Base-by-base conservation (phyloP, 192 early-diverging fungal genomes). In the Helicostylum pulchrum region DNA sequence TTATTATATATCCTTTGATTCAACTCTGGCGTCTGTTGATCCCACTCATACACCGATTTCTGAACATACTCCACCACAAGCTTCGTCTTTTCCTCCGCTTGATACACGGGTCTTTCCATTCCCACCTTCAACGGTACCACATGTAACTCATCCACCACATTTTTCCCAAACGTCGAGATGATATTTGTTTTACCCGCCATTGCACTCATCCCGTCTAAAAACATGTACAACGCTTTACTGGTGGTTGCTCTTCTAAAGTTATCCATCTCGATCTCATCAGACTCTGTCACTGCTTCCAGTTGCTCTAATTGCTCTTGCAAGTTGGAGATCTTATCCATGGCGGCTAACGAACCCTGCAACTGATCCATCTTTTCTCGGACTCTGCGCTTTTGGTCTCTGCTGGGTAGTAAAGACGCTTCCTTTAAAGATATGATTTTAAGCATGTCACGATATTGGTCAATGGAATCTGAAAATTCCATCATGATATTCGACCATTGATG, bases 181-280 rank as follows among this genome's bases (percentile, higher is more conserved):
- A 75, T 57, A 49, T 71, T 68, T 8, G 74, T 75, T 34, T 75
- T 75, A 36, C 68, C 50, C 7, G 64, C 64, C 19, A 75, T 30
- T 26, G 70, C 65, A 53, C 66, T 64, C 74, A 75, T 70, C 7
- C 67, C 74, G 39, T 75, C 70, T 10, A 75, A 42, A 30, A 75
- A 50, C n/a, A 63, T 39, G 26, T 75, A 75, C 4, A 75, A 46
- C 6, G 67, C 62, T 34, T 75, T 68, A 21, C 67, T 62, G 0
- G 61, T 51, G 1, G 66, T 68, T 20, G 70, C 61, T 43, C 73
- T 57, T 51, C 62, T 75, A 46, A 66, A 70, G 34, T 75, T 75
- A 19, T 43, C 67, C 39, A 75, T 63, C 8, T 75, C 73, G 0
- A 56, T 49, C 45, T 75, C 73, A 36, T 53, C 73, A 0, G 50